Evolutionary conservation across 2,329 filamentous ascomycete species (phyloP), one percentile per base, ranked within the genome.

Genomic region (Hymenoscyphus repandus): DNA sequence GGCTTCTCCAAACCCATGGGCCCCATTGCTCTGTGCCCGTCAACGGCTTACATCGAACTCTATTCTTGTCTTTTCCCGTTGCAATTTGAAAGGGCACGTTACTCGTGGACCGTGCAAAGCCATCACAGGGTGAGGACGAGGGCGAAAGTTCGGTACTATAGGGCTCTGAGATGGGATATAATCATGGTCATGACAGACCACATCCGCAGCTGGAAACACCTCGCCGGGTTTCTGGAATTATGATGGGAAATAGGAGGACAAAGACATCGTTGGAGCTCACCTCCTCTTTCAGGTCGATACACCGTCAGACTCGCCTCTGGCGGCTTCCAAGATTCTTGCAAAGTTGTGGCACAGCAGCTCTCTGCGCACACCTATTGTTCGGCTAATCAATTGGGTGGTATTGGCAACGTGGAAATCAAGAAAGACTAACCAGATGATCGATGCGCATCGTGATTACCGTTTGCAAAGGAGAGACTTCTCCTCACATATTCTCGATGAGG

Each of bases 171-270:
- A 27, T 27, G 41, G 22, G 10, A 20, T 30, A 39, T 47, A 15
- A 27, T 30, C 45, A 30, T 40, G 45, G 36, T 32, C 37, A 47
- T 27, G 11, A n/a, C 22, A 39, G 32, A 47, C 44, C 11, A 22
- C 18, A 31, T 27, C 41, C n/a, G 18, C 37, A 47, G 45, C 47
- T 30, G 38, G 36, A 42, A 46, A 45, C 31, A 18, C 33, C 18
- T 22, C 44, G 44, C 49, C 36, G 49, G 49, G 44, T 51, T 42
- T 46, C 15, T 32, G 36, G 42, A 15, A 49, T 31, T 47, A 20
- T 41, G 20, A 27, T 32, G 44, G 20, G 33, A 18, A 30, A 20
- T 22, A 30, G 13, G 32, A 38, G 18, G 17, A 15, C 9, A 37
- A n/a, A 13, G 37, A 20, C 15, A 37, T 37, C 33, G 17, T 13